These are phyloP conservation scores for Candida ascalaphidarum DNA, from an alignment of 805 yeast species.

Conservation along the genomic window DNA sequence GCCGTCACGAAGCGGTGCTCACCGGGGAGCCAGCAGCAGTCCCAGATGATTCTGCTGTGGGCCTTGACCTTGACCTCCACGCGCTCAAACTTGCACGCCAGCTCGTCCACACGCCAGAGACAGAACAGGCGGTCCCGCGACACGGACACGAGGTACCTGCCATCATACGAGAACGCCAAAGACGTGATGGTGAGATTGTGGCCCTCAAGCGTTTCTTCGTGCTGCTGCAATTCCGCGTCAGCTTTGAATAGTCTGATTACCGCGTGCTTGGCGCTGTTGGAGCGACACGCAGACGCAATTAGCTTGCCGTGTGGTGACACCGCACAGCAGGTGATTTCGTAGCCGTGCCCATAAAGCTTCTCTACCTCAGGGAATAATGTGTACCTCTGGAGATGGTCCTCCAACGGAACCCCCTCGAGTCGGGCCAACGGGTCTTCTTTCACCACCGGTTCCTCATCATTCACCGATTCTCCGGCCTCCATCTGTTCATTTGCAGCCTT, in stretches of 20 bases:
- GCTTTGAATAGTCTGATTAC: slow-evolving; percentile 71
- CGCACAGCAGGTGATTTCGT: slow-evolving; percentile 78
- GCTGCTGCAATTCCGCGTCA: slow-evolving; percentile 45
- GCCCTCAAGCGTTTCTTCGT: slow-evolving; percentile 39
- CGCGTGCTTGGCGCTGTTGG: slow-evolving; percentile 79
- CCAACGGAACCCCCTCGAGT: slow-evolving; percentile 48
- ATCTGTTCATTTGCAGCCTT: slow-evolving; percentile 59
- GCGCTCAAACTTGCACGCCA: slow-evolving; percentile 24
- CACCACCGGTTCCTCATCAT: slow-evolving; percentile 32
- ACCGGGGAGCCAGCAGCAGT: slow-evolving; percentile 73
- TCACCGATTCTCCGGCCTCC: slow-evolving; percentile 30
- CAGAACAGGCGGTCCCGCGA: slow-evolving; percentile 86
- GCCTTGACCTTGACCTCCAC: slow-evolving; percentile 55
- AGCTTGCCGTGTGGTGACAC: slow-evolving; percentile 52
- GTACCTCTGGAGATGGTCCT: slow-evolving; percentile 84
- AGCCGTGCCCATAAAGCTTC: slow-evolving; percentile 95
- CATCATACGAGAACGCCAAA: slow-evolving; percentile 65
- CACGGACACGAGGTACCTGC: slow-evolving; percentile 59
- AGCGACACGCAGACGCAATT: slow-evolving; percentile 86
- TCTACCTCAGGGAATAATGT: slow-evolving; percentile 94
- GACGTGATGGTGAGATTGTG: slow-evolving; percentile 85
- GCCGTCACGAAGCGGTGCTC: slow-evolving; percentile 59
- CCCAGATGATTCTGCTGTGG: slow-evolving; percentile 92
- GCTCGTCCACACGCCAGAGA: slow-evolving; percentile 47
- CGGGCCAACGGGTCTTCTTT: slow-evolving; percentile 25